A percentile compares a stretch with the other conserved stretches of the same genome.
Conservation (phyloP, 805 yeast genomes). For the Schizosaccharomyces octosporus region DNA sequence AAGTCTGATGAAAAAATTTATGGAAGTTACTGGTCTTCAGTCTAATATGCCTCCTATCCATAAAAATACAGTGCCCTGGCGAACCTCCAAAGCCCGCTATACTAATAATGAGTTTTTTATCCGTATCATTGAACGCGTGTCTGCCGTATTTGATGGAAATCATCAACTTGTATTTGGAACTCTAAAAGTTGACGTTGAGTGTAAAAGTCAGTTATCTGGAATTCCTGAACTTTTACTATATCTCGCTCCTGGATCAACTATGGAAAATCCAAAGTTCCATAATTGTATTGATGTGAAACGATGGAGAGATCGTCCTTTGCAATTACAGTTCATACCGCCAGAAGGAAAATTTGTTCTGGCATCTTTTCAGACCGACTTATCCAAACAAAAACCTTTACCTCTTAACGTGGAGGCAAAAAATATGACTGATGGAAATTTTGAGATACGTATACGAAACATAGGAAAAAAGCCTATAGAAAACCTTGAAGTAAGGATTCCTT, state of each 20-base stretch:
- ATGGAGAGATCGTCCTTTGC: conserved; percentile 26
- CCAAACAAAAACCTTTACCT: not conserved
- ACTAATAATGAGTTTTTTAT: conserved; percentile 67
- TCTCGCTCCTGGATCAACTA: conserved; percentile 14
- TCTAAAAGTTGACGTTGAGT: conserved; percentile 37
- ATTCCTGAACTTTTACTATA: conserved; percentile 42
- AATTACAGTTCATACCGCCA: conserved; percentile 58
- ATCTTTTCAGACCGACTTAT: conserved; percentile 21
- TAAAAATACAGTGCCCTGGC: conserved; percentile 42
- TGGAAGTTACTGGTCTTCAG: conserved; percentile 17
- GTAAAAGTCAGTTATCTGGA: conserved; percentile 52
- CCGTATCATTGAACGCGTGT: conserved; percentile 47
- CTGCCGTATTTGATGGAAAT: conserved; percentile 18
- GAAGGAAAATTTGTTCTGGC: conserved; percentile 49
- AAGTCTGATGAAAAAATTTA: conserved; percentile 27
- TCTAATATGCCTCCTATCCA: conserved; percentile 6
- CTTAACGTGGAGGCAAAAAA: not conserved
- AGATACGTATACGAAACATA: not conserved
- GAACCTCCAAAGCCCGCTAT: conserved; percentile 42
- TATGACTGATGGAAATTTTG: not conserved
- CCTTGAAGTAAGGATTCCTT: not conserved
- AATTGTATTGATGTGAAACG: conserved; percentile 32
- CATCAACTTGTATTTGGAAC: conserved; percentile 5
- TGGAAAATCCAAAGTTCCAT: conserved; percentile 34
- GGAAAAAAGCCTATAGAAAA: not conserved